Conservation (phyloP, 2,329 filamentous ascomycete genomes). For the Penicillium sp. region DNA sequence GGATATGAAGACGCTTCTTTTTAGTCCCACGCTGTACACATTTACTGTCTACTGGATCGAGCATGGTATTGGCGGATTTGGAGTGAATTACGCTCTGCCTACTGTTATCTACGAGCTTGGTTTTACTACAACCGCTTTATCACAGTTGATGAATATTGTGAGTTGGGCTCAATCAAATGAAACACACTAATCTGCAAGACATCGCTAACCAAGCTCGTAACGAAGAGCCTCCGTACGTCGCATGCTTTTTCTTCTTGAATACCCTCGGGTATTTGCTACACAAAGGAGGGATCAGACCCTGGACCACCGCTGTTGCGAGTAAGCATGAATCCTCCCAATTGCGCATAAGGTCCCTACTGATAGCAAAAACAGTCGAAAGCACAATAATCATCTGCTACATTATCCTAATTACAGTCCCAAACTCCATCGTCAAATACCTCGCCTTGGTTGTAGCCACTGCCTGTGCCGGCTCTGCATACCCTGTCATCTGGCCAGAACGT, state of each 20-base stretch:
- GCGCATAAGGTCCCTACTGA: constrained; percentile 6
- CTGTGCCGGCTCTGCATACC: constrained; percentile 43
- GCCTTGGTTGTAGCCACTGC: constrained; percentile 35
- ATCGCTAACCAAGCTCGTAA: not conserved
- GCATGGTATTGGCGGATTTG: constrained; percentile 45
- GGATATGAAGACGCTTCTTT: constrained; percentile 30
- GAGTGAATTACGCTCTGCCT: constrained; percentile 41
- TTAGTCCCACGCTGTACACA: constrained; percentile 38
- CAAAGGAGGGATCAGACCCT: constrained; percentile 36
- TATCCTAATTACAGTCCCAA: constrained; percentile 36
- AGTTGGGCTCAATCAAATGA: not conserved
- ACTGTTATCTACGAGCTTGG: constrained; percentile 46
- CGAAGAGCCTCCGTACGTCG: constrained; percentile 37
- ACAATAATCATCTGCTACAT: constrained; percentile 43
- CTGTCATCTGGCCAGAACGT: constrained; percentile 46
- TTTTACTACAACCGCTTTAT: constrained; percentile 42
- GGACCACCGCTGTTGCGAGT: constrained; percentile 42
- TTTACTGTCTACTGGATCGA: constrained; percentile 43
- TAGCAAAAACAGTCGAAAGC: constrained; percentile 26
- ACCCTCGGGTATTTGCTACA: constrained; percentile 36
- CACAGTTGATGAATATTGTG: constrained; percentile 46
- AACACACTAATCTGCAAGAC: not conserved
- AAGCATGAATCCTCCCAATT: constrained; percentile 9
- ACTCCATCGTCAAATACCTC: constrained; percentile 37
- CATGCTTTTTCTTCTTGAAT: constrained; percentile 41